Conservation (phyloP, 2,329 filamentous ascomycete genomes). For the Alternaria brassicicola region DNA sequence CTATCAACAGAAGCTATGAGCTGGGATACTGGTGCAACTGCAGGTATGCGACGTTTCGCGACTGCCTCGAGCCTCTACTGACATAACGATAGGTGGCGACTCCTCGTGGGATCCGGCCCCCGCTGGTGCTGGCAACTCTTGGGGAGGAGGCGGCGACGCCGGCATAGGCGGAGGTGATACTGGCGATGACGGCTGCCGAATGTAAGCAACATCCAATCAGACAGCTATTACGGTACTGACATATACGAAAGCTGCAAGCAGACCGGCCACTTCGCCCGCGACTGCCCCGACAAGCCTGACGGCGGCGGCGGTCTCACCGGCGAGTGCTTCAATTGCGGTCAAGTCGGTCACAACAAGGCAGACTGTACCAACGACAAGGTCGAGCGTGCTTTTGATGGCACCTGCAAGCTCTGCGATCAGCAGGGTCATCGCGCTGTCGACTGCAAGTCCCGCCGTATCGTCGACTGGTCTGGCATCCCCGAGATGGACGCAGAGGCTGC, state of each 20-base stretch:
- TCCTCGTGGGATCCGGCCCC: constrained; percentile 14
- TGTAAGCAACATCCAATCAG: constrained; percentile 41
- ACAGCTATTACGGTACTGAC: constrained; percentile 33
- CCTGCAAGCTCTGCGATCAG: constrained; percentile 63
- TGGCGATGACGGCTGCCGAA: constrained; percentile 48
- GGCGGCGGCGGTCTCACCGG: constrained; percentile 47
- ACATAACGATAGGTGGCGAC: constrained; percentile 19
- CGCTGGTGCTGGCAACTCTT: constrained; percentile 22
- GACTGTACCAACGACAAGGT: constrained; percentile 66
- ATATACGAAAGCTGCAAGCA: constrained; percentile 48
- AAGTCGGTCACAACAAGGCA: constrained; percentile 65
- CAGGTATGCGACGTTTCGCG: constrained; percentile 8
- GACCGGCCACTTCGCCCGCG: constrained; percentile 55
- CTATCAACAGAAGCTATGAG: constrained; percentile 20
- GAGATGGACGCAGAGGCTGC: constrained; percentile 57
- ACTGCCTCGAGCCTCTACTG: constrained; percentile 9
- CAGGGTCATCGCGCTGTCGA: constrained; percentile 56
- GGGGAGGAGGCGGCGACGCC: constrained; percentile 17
- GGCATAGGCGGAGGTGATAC: constrained; percentile 27
- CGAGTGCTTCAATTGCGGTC: constrained; percentile 66
- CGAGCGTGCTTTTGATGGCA: constrained; percentile 59
- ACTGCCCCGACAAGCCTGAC: constrained; percentile 54
- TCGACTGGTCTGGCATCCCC: constrained; percentile 50
- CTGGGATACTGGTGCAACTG: constrained; percentile 27
- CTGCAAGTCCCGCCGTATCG: constrained; percentile 52